These are phyloP conservation scores for Withania somnifera DNA, from an alignment of 305 asterid species.

Conservation along the genomic window DNA sequence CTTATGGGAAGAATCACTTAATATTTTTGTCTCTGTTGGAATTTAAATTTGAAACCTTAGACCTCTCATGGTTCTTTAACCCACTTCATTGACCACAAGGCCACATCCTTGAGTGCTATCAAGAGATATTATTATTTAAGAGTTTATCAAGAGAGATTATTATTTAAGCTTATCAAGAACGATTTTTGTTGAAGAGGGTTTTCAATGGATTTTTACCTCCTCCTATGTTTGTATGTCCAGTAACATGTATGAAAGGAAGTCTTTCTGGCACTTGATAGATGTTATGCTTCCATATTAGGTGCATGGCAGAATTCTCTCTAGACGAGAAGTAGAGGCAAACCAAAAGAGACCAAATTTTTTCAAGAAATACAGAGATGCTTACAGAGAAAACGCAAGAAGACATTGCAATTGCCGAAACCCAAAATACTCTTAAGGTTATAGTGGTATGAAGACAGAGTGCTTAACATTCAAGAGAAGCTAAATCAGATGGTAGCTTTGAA, in stretches of 20 bases:
- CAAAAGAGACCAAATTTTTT: too few species aligned
- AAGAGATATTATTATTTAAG: not conserved
- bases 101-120: too few species aligned
- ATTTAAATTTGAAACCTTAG: too few species aligned
- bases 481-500: not conserved
- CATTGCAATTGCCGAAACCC: not conserved
- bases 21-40: too few species aligned
- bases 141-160: not conserved
- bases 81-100: too few species aligned
- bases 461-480: not conserved
- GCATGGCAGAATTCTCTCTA: not conserved
- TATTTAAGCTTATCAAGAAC: not conserved
- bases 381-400: too few species aligned
- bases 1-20: too few species aligned
- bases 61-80: too few species aligned
- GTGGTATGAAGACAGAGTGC: not conserved
- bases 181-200: not conserved
- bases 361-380: too few species aligned
- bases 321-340: too few species aligned
- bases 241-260: not conserved
- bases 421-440: not conserved
- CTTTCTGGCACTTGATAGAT: not conserved
- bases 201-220: not conserved
- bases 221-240: not conserved
- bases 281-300: not conserved